A percentile compares a stretch with the other conserved stretches of the same genome.
Conservation (phyloP, 768 basidiomycete genomes). For the Agaricus sinodeliciosus region DNA sequence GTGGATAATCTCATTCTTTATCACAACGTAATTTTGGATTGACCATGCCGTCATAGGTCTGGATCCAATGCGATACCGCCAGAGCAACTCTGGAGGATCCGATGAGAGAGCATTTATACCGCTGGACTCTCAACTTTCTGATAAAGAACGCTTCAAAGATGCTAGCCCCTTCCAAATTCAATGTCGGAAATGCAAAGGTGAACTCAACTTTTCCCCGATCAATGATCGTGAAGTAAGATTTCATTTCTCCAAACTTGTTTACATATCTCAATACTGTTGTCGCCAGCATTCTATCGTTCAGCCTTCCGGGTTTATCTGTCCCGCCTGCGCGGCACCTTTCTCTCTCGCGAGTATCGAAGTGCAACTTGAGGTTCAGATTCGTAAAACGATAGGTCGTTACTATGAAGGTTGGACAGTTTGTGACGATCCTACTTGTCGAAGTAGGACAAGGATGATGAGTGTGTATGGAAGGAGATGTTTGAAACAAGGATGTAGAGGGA, state of each 20-base stretch:
- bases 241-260: background rate
- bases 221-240: conserved; percentile 48
- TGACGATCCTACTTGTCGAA: conserved; percentile 77
- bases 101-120: conserved; percentile 69
- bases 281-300: conserved; percentile 61
- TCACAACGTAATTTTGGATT: background rate
- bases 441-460: conserved; percentile 88
- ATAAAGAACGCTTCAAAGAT: conserved; percentile 81
- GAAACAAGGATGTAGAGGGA: conserved; percentile 59
- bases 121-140: conserved; percentile 86
- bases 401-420: conserved; percentile 90
- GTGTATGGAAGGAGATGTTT: conserved; percentile 86
- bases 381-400: conserved; percentile 68
- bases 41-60: conserved; percentile 23
- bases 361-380: conserved; percentile 86
- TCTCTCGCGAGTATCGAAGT: conserved; percentile 59
- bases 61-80: conserved; percentile 26
- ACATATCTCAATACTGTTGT: background rate
- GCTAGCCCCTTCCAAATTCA: conserved; percentile 63
- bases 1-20: conserved; percentile 28
- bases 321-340: conserved; percentile 51
- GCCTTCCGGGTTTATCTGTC: conserved; percentile 63
- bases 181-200: conserved; percentile 68
- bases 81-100: conserved; percentile 22
- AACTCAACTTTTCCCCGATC: conserved; percentile 52